Conservation (phyloP, 192 early-diverging fungal genomes). For the Umbelopsis vinacea region DNA sequence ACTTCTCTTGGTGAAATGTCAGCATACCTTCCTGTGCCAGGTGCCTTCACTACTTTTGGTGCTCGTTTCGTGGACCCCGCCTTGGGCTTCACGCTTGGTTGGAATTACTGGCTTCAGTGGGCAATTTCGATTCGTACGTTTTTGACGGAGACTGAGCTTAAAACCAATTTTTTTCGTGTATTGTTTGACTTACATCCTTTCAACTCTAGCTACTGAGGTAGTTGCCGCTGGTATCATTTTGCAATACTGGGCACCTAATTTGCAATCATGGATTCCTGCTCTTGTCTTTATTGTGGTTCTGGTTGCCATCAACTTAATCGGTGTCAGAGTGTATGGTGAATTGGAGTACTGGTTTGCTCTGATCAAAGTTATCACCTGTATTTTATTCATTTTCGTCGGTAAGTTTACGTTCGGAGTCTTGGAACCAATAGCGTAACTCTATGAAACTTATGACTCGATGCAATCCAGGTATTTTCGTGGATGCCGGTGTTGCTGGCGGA, state of each 20-base stretch:
- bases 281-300: constrained; percentile 59
- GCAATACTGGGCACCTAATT: constrained; percentile 64
- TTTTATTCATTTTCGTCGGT: constrained; percentile 79
- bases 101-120: constrained; percentile 70
- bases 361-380: constrained; percentile 77
- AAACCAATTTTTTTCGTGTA: neutral
- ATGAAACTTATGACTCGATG: constrained; percentile 21
- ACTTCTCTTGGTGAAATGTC: constrained; percentile 86
- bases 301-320: constrained; percentile 60
- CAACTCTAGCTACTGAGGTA: constrained; percentile 66
- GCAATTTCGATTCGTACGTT: constrained; percentile 56
- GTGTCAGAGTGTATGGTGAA: constrained; percentile 69
- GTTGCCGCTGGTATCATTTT: constrained; percentile 79
- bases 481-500: constrained; percentile 61
- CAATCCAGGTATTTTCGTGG: constrained; percentile 60
- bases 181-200: neutral
- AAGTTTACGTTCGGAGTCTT: constrained; percentile 12
- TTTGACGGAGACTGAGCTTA: neutral
- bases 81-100: constrained; percentile 65
- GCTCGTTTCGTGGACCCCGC: constrained; percentile 82
- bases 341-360: constrained; percentile 74
- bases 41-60: constrained; percentile 75
- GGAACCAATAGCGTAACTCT: neutral
- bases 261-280: constrained; percentile 53
- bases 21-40: constrained; percentile 76